Evolutionary conservation across 2,329 filamentous ascomycete species (phyloP).

Genomic region (Nemania sp.): DNA sequence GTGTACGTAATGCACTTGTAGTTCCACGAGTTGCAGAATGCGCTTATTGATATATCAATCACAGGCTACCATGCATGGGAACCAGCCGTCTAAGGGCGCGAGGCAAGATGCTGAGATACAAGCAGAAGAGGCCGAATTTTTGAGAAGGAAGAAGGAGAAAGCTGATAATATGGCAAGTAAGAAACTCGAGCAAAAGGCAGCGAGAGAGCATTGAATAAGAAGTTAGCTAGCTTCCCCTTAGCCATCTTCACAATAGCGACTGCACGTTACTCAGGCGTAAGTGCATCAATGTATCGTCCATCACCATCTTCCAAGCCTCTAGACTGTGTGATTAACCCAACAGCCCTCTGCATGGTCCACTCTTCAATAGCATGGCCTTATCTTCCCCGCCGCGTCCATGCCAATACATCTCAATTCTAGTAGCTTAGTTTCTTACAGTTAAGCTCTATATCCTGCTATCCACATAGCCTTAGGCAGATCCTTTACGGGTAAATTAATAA

Average conservation of each 20-base stretch:
- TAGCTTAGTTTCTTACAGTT: no score
- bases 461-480: no score
- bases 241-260: not conserved
- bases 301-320: not conserved
- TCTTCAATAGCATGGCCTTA: not conserved
- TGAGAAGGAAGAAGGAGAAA: slow-evolving; percentile 46
- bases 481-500: no score
- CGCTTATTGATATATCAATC: not conserved
- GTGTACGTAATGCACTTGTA: slow-evolving; percentile 34
- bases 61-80: slow-evolving; percentile 46
- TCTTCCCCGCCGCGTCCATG: no score
- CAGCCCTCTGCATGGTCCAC: not conserved
- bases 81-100: slow-evolving; percentile 47
- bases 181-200: slow-evolving; percentile 34
- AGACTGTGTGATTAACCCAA: not conserved
- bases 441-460: no score
- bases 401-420: no score
- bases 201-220: slow-evolving; percentile 14
- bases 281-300: not conserved
- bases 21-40: not conserved
- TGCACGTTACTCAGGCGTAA: not conserved
- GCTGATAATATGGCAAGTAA: slow-evolving; percentile 43
- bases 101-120: slow-evolving; percentile 46
- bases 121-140: slow-evolving; percentile 46
- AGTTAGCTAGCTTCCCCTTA: not conserved